Evolutionary conservation across 495 filamentous ascomycete genomes (phyloP).

Genomic region (Achaetomiella virescens): DNA sequence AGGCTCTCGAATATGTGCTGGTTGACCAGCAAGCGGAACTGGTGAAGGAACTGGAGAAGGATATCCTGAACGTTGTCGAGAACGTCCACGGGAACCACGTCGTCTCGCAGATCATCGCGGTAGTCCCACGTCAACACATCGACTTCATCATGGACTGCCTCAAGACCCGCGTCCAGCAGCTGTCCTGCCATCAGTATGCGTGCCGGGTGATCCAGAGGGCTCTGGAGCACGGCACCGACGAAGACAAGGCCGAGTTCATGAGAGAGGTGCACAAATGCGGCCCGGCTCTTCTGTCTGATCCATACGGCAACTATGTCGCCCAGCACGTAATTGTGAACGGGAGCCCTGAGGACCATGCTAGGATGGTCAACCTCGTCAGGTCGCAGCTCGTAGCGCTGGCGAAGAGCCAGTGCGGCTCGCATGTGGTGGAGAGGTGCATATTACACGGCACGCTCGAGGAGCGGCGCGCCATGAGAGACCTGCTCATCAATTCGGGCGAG

Average conservation of each 20-base stretch:
- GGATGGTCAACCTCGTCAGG: slow-evolving; percentile 68
- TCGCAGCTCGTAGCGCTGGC: slow-evolving; percentile 66
- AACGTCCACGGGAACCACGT: slow-evolving; percentile 97
- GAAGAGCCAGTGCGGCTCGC: slow-evolving; percentile 95
- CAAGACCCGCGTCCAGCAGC: slow-evolving; percentile 66
- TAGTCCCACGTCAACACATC: slow-evolving; percentile 73
- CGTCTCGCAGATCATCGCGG: slow-evolving; percentile 89
- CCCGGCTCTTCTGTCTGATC: slow-evolving; percentile 68
- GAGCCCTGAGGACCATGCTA: slow-evolving; percentile 62
- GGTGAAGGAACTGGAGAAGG: slow-evolving; percentile 73
- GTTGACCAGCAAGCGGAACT: slow-evolving; percentile 82
- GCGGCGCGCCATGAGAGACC: slow-evolving; percentile 62
- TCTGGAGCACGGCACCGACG: slow-evolving; percentile 75
- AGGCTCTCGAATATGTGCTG: slow-evolving; percentile 90
- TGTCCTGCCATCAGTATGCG: slow-evolving; percentile 78
- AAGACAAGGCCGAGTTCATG: slow-evolving; percentile 64
- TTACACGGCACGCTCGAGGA: slow-evolving; percentile 63
- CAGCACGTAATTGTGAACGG: slow-evolving; percentile 91
- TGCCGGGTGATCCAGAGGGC: slow-evolving; percentile 93
- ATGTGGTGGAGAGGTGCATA: slow-evolving; percentile 95
- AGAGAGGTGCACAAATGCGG: slow-evolving; percentile 73
- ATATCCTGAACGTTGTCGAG: slow-evolving; percentile 74
- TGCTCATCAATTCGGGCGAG: slow-evolving; percentile 53
- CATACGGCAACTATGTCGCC: slow-evolving; percentile 95
- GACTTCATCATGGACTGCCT: slow-evolving; percentile 87